Conservation (phyloP, 2,329 filamentous ascomycete species). For the Diaporthe sp. region DNA sequence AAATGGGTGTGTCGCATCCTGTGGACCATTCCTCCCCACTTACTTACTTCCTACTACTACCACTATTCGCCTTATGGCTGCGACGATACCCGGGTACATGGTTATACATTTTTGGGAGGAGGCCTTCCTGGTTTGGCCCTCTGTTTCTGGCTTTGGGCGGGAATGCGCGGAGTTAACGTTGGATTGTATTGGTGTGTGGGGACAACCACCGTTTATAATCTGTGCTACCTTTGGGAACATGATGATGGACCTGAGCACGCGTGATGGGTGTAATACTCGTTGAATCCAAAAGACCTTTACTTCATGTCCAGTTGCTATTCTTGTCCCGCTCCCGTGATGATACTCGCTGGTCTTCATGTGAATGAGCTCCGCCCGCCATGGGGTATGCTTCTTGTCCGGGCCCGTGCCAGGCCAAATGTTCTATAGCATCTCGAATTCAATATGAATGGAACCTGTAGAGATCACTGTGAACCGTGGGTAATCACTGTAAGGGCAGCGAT, state of each 20-base stretch:
- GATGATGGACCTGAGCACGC: conserved; percentile 9
- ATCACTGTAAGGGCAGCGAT: not conserved
- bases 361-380: not conserved
- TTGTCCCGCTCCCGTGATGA: not conserved
- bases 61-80: conserved; percentile 31
- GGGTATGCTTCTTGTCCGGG: not conserved
- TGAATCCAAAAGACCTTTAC: not conserved
- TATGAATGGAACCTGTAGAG: not conserved
- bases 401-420: not conserved
- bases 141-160: conserved; percentile 1
- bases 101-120: conserved; percentile 15
- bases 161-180: conserved; percentile 16
- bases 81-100: conserved; percentile 40
- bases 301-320: not conserved
- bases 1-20: conserved; percentile 1
- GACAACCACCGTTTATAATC: conserved; percentile 12
- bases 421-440: not conserved
- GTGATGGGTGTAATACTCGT: conserved; percentile 17
- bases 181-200: conserved; percentile 3
- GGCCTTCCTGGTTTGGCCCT: not conserved
- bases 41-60: conserved; percentile 28
- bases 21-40: conserved; percentile 1
- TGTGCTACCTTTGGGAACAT: conserved; percentile 9
- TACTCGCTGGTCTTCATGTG: too few relatives aligned
- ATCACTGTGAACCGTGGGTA: not conserved